These are phyloP conservation scores for Blastobotrys attinorum DNA, from an alignment of 805 yeast genomes.

Conservation along the genomic window DNA sequence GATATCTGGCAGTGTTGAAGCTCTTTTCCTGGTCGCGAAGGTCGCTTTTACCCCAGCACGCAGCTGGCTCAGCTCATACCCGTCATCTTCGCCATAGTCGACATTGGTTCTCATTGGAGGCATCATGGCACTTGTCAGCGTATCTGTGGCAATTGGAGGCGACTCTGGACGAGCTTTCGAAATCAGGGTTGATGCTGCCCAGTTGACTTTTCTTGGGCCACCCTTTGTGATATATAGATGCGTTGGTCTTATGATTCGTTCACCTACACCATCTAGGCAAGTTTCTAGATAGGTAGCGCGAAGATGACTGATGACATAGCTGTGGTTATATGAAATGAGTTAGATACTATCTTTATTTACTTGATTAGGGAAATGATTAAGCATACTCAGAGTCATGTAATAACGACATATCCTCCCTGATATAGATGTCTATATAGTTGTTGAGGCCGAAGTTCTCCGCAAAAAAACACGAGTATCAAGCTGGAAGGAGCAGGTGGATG, in stretches of 20 bases:
- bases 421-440: background rate
- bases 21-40: conserved; percentile 6
- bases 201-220: conserved; percentile 18
- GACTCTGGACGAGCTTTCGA: conserved; percentile 17
- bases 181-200: conserved; percentile 20
- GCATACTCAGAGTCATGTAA: background rate
- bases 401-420: background rate
- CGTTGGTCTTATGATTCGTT: conserved; percentile 20
- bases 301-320: conserved; percentile 25
- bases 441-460: no score
- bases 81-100: conserved; percentile 2
- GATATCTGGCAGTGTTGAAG: conserved; percentile 5
- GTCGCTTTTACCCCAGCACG: conserved; percentile 7
- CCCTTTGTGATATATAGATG: conserved; percentile 20
- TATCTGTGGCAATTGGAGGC: conserved; percentile 23
- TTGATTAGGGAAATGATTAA: no score
- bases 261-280: conserved; percentile 24
- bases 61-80: background rate
- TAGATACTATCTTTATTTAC: no score
- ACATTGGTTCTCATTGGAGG: background rate
- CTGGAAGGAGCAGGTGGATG: no score
- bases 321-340: conserved; percentile 19
- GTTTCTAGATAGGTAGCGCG: conserved; percentile 24
- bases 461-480: no score
- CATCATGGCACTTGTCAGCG: conserved; percentile 1